Evolutionary conservation across 2,329 filamentous ascomycete genomes (phyloP).

Genomic region (Pyricularia sp.): DNA sequence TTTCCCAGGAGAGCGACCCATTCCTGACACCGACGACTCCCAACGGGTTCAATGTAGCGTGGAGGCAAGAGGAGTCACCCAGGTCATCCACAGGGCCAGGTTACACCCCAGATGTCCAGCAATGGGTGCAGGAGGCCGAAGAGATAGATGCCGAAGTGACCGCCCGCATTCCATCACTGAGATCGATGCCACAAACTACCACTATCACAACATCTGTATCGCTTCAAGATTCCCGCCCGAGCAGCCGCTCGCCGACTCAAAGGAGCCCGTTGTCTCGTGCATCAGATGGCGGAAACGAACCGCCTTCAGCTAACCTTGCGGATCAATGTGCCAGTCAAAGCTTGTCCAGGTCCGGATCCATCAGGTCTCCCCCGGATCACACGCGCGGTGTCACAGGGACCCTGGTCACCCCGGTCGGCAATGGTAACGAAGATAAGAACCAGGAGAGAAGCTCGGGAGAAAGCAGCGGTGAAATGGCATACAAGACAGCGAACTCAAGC

Average conservation of each 20-base stretch:
- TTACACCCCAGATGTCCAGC: not conserved
- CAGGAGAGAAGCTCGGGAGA: slow-evolving; percentile 27
- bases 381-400: slow-evolving; percentile 20
- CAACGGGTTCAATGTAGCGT: slow-evolving; percentile 4
- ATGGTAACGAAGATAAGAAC: slow-evolving; percentile 8
- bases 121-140: not conserved
- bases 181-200: not conserved
- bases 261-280: not conserved
- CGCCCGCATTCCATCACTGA: not conserved
- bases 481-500: slow-evolving; percentile 40
- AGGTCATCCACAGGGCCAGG: not conserved
- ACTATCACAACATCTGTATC: not conserved
- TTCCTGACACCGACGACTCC: slow-evolving; percentile 31
- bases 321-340: slow-evolving; percentile 22
- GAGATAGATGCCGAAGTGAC: not conserved
- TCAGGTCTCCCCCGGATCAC: slow-evolving; percentile 21
- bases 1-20: slow-evolving; percentile 26
- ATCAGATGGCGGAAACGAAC: not conserved
- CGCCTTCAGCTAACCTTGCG: slow-evolving; percentile 4
- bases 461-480: slow-evolving; percentile 24
- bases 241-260: not conserved
- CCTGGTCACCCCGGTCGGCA: slow-evolving; percentile 13
- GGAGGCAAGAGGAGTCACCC: not conserved
- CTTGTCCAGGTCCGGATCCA: slow-evolving; percentile 23
- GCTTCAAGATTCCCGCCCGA: not conserved